Evolutionary conservation across 768 basidiomycete genomes (phyloP).

Genomic region (Leucocoprinus sp.): DNA sequence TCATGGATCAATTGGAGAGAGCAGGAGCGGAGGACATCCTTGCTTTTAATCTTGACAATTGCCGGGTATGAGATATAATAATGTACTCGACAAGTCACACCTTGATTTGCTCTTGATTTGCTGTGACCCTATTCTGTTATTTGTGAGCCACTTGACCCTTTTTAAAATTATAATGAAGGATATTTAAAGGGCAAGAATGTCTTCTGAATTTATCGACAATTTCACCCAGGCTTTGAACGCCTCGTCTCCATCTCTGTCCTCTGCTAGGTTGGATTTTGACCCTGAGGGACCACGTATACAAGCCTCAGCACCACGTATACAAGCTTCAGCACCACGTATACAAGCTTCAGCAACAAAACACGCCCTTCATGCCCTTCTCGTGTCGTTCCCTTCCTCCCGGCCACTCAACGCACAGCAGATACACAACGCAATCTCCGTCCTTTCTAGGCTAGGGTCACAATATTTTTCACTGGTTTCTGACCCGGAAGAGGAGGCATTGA

Average conservation of each 20-base stretch:
- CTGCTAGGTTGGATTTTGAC: conserved; percentile 2
- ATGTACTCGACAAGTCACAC: too few species aligned
- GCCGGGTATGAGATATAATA: conserved; percentile 61
- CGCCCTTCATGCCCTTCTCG: conserved; percentile 29
- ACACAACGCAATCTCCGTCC: conserved; percentile 18
- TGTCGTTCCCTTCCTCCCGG: conserved; percentile 24
- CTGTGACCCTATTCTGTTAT: too few species aligned
- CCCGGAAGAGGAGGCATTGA: conserved; percentile 29
- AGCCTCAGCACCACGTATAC: neutral
- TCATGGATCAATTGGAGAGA: conserved; percentile 82
- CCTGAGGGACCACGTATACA: neutral
- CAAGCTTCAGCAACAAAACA: conserved; percentile 18
- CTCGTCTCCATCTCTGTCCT: conserved; percentile 16
- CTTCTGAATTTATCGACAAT: conserved; percentile 33
- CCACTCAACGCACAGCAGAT: conserved; percentile 21
- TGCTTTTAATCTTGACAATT: conserved; percentile 87
- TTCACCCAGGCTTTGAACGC: conserved; percentile 26
- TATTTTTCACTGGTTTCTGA: conserved; percentile 13
- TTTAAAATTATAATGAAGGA: too few species aligned
- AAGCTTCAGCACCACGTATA: too few species aligned
- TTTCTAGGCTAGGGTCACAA: conserved; percentile 18
- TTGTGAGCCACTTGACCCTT: too few species aligned
- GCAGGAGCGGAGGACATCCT: conserved; percentile 89
- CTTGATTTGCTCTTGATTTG: too few species aligned
- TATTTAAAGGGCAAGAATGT: too few species aligned